Evolutionary conservation across 129 eudicot genomes (phyloP).

Genomic region (Chrysanthemum lavandulifolium): DNA sequence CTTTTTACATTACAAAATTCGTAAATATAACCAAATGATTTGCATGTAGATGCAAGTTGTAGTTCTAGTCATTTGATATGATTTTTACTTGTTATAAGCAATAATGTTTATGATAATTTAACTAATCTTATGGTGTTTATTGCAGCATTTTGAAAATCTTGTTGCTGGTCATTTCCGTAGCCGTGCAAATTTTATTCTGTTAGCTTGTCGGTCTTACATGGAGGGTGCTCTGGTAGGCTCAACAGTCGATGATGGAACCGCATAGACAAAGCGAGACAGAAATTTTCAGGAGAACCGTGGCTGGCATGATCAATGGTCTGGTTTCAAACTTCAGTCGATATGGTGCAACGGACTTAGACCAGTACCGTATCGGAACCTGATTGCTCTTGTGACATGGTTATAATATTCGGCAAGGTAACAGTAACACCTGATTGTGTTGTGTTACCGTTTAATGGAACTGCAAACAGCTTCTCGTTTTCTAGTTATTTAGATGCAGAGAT

Average conservation of each 20-base stretch:
- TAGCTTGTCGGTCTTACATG: slow-evolving; percentile 65
- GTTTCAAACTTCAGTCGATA: slow-evolving; percentile 37
- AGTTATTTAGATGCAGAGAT: slow-evolving; percentile 4
- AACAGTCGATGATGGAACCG: slow-evolving; percentile 22
- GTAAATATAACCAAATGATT: too few relatives aligned
- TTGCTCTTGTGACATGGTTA: background rate
- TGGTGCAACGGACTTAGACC: slow-evolving; percentile 56
- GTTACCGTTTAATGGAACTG: background rate
- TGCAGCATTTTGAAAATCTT: slow-evolving; percentile 82
- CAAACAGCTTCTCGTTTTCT: background rate
- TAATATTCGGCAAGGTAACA: background rate
- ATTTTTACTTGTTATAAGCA: background rate
- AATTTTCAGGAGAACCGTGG: slow-evolving; percentile 34
- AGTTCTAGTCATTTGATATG: too few relatives aligned
- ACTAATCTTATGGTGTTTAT: background rate
- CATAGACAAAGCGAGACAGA: slow-evolving; percentile 34
- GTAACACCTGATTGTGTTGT: background rate
- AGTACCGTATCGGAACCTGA: slow-evolving; percentile 42
- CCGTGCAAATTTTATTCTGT: slow-evolving; percentile 56
- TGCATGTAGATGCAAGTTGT: too few relatives aligned
- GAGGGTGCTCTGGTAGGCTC: slow-evolving; percentile 74
- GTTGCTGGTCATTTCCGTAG: slow-evolving; percentile 69
- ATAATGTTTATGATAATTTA: background rate
- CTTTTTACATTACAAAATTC: too few relatives aligned
- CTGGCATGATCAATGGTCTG: slow-evolving; percentile 45